Base-by-base conservation (phyloP, 306 rosid species). In the Lupinus albus region DNA sequence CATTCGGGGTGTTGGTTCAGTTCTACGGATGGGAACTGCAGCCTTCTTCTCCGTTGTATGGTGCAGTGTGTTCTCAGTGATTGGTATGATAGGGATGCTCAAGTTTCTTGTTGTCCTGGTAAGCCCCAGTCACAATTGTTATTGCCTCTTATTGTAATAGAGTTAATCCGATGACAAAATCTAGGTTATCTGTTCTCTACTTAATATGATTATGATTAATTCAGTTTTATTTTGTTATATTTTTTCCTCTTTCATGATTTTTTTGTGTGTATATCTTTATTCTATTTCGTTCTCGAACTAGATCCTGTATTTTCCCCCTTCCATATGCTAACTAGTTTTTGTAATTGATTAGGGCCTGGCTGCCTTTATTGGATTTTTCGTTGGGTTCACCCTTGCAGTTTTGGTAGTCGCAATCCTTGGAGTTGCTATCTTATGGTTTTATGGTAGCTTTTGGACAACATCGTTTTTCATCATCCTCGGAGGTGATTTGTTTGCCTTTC, bases 361-460 rank as follows among this genome's bases (percentile, higher is more conserved):
- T 72, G 86, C 85, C 68, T 48, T 89, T 58, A 63, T 88, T 76
- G 99, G 95, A 74, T 75, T 76, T 65, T 88, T 85, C 71, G 46
- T 80, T 44, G 96, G 95, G 68, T 76, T 88, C 62, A 78, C 79
- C 73, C 79, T 94, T 78, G 83, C 96, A 78, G 67, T 85, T 81
- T 75, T 88, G 82, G 82, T 82, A 21, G 83, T 88, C 71, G 89
- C 88, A 47, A 54, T 90, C 78, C 76, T 84, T 68, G 97, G 97
- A 74, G 72, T 83, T 75, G 54, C 80, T 61, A 82, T 78, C 75
- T 80, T 94, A 87, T 90, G 99, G 99, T 78, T 94, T 54, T 94
- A 85, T 62, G 97, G 99, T 69, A 90, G 91, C 84, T 90, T 94
- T 78, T 94, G 99, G 99, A 86, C 84, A 69, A 90, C 99, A 2